Evolutionary conservation across 1,284 basidiomycete genomes (phyloP).

Genomic region (Paramarasmius palmivorus): DNA sequence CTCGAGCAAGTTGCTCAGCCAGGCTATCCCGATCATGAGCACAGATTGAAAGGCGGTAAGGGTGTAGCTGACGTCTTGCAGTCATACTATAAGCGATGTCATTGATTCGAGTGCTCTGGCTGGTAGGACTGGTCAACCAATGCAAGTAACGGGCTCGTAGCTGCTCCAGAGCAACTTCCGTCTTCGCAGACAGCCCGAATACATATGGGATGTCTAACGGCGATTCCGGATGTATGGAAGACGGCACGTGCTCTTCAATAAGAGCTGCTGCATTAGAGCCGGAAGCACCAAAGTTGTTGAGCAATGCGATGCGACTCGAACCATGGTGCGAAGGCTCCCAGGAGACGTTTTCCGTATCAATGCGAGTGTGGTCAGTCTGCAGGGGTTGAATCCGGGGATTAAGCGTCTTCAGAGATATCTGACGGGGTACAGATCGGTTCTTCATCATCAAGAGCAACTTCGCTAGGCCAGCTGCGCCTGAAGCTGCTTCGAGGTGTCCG

Average conservation of each 20-base stretch:
- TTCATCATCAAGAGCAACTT: slow-evolving; percentile 71
- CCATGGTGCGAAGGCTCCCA: slow-evolving; percentile 43
- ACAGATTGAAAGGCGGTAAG: slow-evolving; percentile 50
- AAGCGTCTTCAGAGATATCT: slow-evolving; percentile 53
- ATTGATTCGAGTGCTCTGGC: slow-evolving; percentile 30
- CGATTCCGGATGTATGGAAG: background rate
- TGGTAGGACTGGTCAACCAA: slow-evolving; percentile 39
- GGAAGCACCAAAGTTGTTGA: slow-evolving; percentile 76
- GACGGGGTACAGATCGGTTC: slow-evolving; percentile 53
- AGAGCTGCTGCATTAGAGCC: slow-evolving; percentile 68
- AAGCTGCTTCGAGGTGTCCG: slow-evolving; percentile 75
- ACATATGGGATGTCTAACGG: slow-evolving; percentile 28
- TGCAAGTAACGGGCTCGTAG: slow-evolving; percentile 47
- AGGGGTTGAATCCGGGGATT: slow-evolving; percentile 59
- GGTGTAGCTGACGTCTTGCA: slow-evolving; percentile 57
- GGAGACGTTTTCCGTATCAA: slow-evolving; percentile 38
- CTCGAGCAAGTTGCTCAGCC: slow-evolving; percentile 37
- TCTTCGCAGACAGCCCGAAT: slow-evolving; percentile 65
- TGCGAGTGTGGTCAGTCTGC: slow-evolving; percentile 48
- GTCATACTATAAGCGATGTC: slow-evolving; percentile 68
- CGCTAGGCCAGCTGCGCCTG: slow-evolving; percentile 69
- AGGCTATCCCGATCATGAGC: slow-evolving; percentile 46
- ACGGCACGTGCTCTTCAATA: slow-evolving; percentile 48
- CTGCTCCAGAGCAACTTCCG: slow-evolving; percentile 41
- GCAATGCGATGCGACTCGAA: slow-evolving; percentile 48